Evolutionary conservation across 2,329 filamentous ascomycete species (phyloP), one percentile per base, ranked within the genome.

Genomic region (Lasiodiplodia gonubiensis): DNA sequence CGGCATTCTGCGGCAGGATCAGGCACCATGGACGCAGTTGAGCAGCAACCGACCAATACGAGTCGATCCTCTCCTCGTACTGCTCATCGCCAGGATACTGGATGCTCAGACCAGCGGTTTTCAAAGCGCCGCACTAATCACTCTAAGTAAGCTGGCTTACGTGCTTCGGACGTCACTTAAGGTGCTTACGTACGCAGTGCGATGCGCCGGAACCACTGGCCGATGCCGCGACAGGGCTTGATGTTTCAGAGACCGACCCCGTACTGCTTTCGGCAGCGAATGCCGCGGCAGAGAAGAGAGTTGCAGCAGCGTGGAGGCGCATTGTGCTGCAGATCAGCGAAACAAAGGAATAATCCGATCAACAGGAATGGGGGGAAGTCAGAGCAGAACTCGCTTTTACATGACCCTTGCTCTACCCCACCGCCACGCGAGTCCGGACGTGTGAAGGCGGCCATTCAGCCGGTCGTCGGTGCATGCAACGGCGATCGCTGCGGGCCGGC

Each of bases 11-110:
- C 1, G 77, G 76, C 23, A 70, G 74, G 42, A 79, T 67, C 3
- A 79, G 68, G 64, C 76, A 79, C 46, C 71, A 69, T 3, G 76
- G 76, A 1, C 48, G 66, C 23, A 75, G 57, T n/a, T 73, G 73
- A 14, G 74, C 71, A 27, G 70, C 73, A 53, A 72, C 70, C 0
- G 74, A 73, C 70, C 70, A 75, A 67, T 75, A 75, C 11, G 72
- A 74, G 3, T 51, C 57, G 5, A 68, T 73, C 12, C 72, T 71
- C 35, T 55, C 61, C 7, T 64, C 57, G 61, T 74, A 74, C 25
- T 69, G 63, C 25, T 68, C 67, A 27, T 70, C 66, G 39, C 61
- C 66, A 5, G 69, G 64, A 52, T 71, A 72, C 30, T 70, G 65
- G 7, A 54, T 27, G 14, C 21, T 42, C 30, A 72, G 51, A n/a